phyloP scores from a whole-genome alignment of 2,329 filamentous ascomycete species.

The Anthostomella pinea region DNA sequence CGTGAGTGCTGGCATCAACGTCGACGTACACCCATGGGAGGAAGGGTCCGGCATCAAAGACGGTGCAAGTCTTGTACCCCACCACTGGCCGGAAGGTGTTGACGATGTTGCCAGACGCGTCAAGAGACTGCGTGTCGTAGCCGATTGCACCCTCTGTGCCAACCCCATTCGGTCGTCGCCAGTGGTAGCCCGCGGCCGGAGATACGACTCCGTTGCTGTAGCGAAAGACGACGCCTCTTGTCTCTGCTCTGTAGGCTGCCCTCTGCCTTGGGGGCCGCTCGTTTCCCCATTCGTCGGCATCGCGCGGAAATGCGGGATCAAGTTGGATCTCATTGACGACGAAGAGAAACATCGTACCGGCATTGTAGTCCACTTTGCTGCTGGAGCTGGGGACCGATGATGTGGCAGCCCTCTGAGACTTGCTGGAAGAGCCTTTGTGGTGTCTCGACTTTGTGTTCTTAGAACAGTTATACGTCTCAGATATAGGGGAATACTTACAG shows the following conservation, averaged over 20 bases:
- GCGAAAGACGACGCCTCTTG: neutral
- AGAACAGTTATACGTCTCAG: too few relatives aligned
- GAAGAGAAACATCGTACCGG: conserved; percentile 10
- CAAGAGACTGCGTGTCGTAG: neutral
- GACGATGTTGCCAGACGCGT: neutral
- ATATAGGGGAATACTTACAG: too few relatives aligned
- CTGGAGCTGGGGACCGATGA: neutral
- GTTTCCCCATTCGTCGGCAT: conserved; percentile 10
- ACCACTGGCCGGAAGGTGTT: neutral
- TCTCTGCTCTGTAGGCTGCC: conserved; percentile 1
- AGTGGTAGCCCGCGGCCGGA: neutral
- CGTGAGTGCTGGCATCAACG: conserved; percentile 6
- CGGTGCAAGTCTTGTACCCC: conserved; percentile 10
- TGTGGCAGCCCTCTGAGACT: neutral
- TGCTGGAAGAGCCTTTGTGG: neutral
- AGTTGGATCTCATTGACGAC: conserved; percentile 15
- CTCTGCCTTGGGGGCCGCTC: conserved; percentile 5
- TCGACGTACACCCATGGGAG: conserved; percentile 13
- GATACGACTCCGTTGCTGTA: neutral
- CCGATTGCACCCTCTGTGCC: neutral
- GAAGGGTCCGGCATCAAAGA: conserved; percentile 17
- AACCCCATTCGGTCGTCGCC: too few relatives aligned
- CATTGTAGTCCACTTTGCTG: neutral
- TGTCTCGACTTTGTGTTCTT: neutral
- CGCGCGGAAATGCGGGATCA: neutral